Conservation (phyloP, 495 filamentous ascomycete genomes). For the Gamarada debralockiae region DNA sequence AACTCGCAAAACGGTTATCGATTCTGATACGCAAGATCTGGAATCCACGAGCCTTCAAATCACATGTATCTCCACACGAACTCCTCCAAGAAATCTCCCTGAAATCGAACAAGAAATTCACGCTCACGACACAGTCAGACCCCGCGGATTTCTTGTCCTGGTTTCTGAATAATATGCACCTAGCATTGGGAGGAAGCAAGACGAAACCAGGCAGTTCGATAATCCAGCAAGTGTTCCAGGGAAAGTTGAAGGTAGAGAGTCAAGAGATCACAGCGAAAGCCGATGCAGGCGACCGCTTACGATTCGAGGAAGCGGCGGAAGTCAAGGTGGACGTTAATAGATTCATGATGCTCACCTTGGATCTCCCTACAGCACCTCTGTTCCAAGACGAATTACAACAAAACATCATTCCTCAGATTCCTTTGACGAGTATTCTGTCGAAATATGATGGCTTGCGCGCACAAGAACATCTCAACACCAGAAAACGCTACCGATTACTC, state of each 20-base stretch:
- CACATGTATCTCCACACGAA: slow-evolving; percentile 96
- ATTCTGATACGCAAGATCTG: slow-evolving; percentile 95
- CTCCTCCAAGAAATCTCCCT: slow-evolving; percentile 92
- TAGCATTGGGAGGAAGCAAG: slow-evolving; percentile 84
- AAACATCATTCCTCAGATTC: slow-evolving; percentile 96
- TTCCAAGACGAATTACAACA: slow-evolving; percentile 88
- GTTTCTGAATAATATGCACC: slow-evolving; percentile 94
- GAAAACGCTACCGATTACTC: slow-evolving; percentile 83
- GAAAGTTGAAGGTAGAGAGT: slow-evolving; percentile 84
- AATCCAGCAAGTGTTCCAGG: slow-evolving; percentile 90
- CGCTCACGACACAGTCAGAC: slow-evolving; percentile 86
- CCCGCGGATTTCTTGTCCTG: slow-evolving; percentile 95
- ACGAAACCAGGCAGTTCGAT: slow-evolving; percentile 78
- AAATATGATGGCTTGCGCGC: slow-evolving; percentile 92
- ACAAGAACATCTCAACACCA: slow-evolving; percentile 82
- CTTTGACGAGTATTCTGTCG: slow-evolving; percentile 78
- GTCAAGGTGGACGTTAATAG: slow-evolving; percentile 72
- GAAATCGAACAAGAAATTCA: slow-evolving; percentile 87
- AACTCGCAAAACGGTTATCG: slow-evolving; percentile 73
- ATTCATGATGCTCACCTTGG: slow-evolving; percentile 88
- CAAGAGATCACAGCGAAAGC: slow-evolving; percentile 92
- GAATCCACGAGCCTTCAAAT: slow-evolving; percentile 96
- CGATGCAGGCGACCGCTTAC: slow-evolving; percentile 80
- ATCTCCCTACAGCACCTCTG: slow-evolving; percentile 88
- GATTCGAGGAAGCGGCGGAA: slow-evolving; percentile 86